Percentiles rank a stretch among this genome's conserved stretches.
phyloP scores from a whole-genome alignment of 78 protist species.

The Guillardia theta region DNA sequence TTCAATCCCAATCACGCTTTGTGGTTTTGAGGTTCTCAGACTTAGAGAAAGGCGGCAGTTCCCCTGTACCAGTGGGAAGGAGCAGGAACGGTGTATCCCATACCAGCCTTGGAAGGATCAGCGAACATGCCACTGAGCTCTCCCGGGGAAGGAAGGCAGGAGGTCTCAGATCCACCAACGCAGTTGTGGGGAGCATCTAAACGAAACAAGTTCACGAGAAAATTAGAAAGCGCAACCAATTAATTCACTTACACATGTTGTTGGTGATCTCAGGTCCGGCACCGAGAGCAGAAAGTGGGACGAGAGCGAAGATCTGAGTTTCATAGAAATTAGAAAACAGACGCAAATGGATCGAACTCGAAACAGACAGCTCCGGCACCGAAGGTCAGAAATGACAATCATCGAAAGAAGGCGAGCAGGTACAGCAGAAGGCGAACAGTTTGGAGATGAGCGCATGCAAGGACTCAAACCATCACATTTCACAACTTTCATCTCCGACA shows the following conservation, averaged over 20 bases:
- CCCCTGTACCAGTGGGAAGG: background rate
- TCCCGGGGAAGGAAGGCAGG: background rate
- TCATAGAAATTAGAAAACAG: too few relatives aligned
- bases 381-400: too few relatives aligned
- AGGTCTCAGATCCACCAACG: background rate
- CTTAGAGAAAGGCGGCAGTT: too few relatives aligned
- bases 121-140: background rate
- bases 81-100: background rate
- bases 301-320: background rate
- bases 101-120: background rate
- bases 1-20: too few relatives aligned
- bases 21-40: too few relatives aligned
- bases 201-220: background rate
- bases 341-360: too few relatives aligned
- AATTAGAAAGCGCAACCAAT: background rate
- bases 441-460: too few relatives aligned
- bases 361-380: too few relatives aligned
- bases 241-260: background rate
- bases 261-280: constrained; percentile 31
- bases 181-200: constrained; percentile 34
- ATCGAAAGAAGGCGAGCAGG: too few relatives aligned
- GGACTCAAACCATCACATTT: too few relatives aligned
- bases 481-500: too few relatives aligned
- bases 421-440: too few relatives aligned
- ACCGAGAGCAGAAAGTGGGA: background rate